Base-by-base conservation (phyloP, 2,329 filamentous ascomycete species). In the Fusarium mexicanum region DNA sequence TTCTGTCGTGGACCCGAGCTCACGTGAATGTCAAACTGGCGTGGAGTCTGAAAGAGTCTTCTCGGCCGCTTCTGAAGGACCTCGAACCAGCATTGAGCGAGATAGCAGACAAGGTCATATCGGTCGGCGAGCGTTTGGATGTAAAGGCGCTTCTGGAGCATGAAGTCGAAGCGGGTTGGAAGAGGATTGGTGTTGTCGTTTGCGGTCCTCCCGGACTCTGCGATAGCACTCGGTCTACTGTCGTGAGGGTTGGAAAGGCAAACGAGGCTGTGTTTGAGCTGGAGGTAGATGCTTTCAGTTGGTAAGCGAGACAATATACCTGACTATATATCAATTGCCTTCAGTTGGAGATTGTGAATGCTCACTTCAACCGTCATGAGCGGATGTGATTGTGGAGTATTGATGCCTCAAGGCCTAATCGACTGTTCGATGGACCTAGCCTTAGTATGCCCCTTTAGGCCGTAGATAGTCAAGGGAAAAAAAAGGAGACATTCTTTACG, bases 371-470 rank as follows among this genome's bases (percentile, higher is more conserved):
- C 20, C 12, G 12, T 18, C 35, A 37, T 37, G 17, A 10, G 35
- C 35, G 4, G 35, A 37, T 37, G 35, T n/a, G 20, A 41, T 22
- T 13, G 2, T 8, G 20, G 12, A 1, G 40, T n/a, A 14, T 12
- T 12, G 37, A 20, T 38, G 7, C 20, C 8, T 41, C 4, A n/a
- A 14, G 20, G 40, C 12, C 7, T n/a, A 8, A 41, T n/a, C 8
- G 2, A 9, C 22, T 14, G 12, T 14, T n/a, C 40, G 40, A 41
- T n/a, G 1, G 20, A 14, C 12, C 7, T 14, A 41, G 22, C 40
- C 13, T 41, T n/a, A 1, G 1, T n/a, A 22, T n/a, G 40, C 20
- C 4, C 1, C 0, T n/a, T 41, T 22, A n/a, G 7, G 20, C 22
- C 10, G 3, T 38, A 2, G 10, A 11, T 2, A 38, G 18, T 12